Conservation (phyloP, 129 eudicot species). For the Arctium minus region DNA sequence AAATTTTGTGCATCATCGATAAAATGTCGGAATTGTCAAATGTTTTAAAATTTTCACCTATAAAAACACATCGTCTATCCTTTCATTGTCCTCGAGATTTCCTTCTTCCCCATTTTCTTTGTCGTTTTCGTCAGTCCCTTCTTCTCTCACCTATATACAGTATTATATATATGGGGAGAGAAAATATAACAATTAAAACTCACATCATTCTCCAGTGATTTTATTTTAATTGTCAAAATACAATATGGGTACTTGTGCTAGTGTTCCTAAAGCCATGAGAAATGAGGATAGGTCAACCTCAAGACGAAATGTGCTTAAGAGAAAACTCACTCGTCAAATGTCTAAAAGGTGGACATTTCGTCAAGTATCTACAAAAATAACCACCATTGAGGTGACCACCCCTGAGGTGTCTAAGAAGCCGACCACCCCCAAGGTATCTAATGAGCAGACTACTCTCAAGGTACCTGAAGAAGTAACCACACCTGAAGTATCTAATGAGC, state of each 20-base stretch:
- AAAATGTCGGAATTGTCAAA: background rate
- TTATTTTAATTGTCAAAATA: background rate
- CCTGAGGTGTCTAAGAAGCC: background rate
- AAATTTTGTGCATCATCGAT: background rate
- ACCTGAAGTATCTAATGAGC: background rate
- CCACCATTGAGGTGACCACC: background rate
- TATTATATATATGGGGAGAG: constrained; percentile 13
- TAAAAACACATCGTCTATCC: background rate
- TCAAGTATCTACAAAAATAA: background rate
- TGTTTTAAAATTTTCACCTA: background rate
- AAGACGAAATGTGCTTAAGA: background rate
- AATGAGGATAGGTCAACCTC: background rate
- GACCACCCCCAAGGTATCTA: background rate
- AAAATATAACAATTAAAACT: background rate
- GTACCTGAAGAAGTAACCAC: background rate
- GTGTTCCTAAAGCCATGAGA: constrained; percentile 16
- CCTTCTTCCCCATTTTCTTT: background rate
- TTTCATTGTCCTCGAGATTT: background rate
- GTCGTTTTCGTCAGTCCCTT: background rate
- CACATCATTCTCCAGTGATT: background rate
- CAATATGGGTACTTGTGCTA: constrained; percentile 23
- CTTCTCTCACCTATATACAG: background rate
- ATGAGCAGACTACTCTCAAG: background rate
- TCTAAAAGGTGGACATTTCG: background rate
- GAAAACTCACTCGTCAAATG: constrained; percentile 3